Conservation (phyloP, 2,329 filamentous ascomycete genomes). For the Ascochyta rabiei region DNA sequence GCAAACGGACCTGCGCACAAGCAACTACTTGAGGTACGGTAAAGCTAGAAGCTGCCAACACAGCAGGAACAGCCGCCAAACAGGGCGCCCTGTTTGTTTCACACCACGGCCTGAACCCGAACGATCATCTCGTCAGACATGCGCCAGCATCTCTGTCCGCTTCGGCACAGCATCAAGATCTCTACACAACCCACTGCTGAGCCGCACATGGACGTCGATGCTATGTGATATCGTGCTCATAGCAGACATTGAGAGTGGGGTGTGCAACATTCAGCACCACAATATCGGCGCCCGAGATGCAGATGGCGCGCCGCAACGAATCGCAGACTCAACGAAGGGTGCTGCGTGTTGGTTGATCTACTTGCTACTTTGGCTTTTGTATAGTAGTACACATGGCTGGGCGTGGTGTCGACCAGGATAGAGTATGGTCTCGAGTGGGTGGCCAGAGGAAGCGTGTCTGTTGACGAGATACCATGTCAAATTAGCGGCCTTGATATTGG, state of each 20-base stretch:
- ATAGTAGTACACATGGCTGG: slow-evolving; percentile 16
- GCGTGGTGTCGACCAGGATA: background rate
- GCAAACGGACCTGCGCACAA: slow-evolving; percentile 36
- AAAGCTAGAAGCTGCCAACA: slow-evolving; percentile 28
- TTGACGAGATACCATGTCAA: slow-evolving; percentile 11
- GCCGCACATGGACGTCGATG: background rate
- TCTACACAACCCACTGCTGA: background rate
- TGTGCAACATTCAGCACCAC: background rate
- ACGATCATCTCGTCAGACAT: no score
- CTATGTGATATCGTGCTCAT: background rate
- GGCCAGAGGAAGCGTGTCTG: slow-evolving; percentile 1
- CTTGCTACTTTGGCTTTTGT: slow-evolving; percentile 10
- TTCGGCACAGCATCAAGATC: background rate
- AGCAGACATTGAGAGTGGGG: background rate
- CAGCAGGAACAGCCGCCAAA: background rate
- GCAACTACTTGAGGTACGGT: slow-evolving; percentile 34
- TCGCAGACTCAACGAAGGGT: background rate
- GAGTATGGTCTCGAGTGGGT: background rate
- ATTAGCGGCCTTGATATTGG: slow-evolving; percentile 13
- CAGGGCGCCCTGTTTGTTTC: background rate
- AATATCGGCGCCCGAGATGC: background rate
- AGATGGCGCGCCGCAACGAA: background rate
- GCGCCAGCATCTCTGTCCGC: background rate
- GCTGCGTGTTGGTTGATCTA: background rate
- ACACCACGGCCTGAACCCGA: background rate